Percentiles rank a stretch among this genome's conserved stretches.
Conservation (phyloP, 257 asterid species). For the Solanum gandarillasii region DNA sequence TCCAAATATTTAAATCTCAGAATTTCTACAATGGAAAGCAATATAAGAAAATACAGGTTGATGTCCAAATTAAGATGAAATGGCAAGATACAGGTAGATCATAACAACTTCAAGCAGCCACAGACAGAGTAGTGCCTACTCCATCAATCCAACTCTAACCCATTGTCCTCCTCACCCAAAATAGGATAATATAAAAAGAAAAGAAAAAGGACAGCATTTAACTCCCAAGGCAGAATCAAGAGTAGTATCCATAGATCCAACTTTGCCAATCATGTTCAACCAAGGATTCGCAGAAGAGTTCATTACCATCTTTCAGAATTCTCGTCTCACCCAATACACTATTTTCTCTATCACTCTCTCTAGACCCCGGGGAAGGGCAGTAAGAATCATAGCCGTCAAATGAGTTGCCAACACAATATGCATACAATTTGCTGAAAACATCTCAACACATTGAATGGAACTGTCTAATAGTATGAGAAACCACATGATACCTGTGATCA, state of each 20-base stretch:
- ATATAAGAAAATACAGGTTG: neutral
- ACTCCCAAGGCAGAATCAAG: neutral
- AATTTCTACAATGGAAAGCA: neutral
- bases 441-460: neutral
- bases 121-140: neutral
- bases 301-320: neutral
- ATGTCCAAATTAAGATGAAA: neutral
- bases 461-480: neutral
- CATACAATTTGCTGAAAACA: neutral
- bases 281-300: neutral
- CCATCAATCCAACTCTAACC: neutral
- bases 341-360: neutral
- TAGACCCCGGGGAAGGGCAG: neutral
- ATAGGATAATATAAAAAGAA: neutral
- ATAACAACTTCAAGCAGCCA: neutral
- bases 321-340: neutral
- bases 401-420: neutral
- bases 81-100: neutral
- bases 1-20: neutral
- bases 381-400: neutral
- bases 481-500: constrained; percentile 56
- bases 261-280: neutral
- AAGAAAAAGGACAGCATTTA: neutral
- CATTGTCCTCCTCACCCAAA: neutral
- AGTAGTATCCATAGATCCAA: neutral